Percentiles rank a stretch among this genome's conserved stretches.
Evolutionary conservation across 2,329 filamentous ascomycete genomes (phyloP).

Genomic region (Seiridium unicorne): DNA sequence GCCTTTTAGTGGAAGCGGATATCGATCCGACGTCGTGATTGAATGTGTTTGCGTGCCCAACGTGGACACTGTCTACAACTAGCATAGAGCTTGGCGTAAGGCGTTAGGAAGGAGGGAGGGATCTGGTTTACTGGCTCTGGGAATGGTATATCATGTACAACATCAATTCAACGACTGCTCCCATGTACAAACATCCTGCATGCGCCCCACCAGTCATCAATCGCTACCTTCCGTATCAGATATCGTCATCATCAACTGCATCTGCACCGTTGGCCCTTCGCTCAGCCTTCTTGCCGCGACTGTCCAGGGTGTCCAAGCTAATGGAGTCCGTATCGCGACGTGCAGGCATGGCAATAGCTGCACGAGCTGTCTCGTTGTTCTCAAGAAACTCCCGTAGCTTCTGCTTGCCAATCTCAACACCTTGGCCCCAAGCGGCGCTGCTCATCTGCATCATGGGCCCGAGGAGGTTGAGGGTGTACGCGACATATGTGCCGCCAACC

Average conservation of each 20-base stretch:
- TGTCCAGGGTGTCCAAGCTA: slow-evolving; percentile 60
- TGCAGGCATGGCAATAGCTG: slow-evolving; percentile 75
- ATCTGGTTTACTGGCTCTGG: too few species aligned
- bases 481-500: slow-evolving; percentile 77
- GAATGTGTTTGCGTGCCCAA: too few species aligned
- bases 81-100: neutral
- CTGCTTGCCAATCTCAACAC: slow-evolving; percentile 87
- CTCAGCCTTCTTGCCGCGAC: slow-evolving; percentile 51
- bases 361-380: slow-evolving; percentile 78
- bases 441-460: slow-evolving; percentile 95
- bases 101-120: neutral
- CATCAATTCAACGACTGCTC: neutral
- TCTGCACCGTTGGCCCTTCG: slow-evolving; percentile 17
- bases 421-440: slow-evolving; percentile 84
- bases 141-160: too few species aligned
- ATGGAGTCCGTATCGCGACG: slow-evolving; percentile 45
- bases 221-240: slow-evolving; percentile 31
- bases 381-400: slow-evolving; percentile 87
- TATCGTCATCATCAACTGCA: slow-evolving; percentile 57
- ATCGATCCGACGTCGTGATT: neutral
- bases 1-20: slow-evolving; percentile 55
- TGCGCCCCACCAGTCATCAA: neutral
- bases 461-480: slow-evolving; percentile 91
- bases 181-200: slow-evolving; percentile 7
- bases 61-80: too few species aligned